phyloP scores from a whole-genome alignment of 75 land plant genomes.

The Sequoia sempervirens region DNA sequence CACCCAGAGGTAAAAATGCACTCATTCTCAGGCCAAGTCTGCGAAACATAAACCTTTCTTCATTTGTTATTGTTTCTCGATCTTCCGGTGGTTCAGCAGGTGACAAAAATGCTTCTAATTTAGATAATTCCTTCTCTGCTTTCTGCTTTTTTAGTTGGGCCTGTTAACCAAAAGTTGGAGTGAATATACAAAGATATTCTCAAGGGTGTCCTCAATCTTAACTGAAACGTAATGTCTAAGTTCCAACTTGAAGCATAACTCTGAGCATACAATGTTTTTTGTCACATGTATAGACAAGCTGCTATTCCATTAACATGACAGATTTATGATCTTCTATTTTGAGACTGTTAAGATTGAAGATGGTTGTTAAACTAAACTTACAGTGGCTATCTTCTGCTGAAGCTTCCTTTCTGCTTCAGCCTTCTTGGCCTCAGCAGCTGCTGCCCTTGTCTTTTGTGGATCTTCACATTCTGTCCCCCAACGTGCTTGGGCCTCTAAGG shows the following conservation, averaged over 20 bases:
- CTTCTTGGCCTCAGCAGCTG: slow-evolving; percentile 46
- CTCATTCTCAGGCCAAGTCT: slow-evolving; percentile 79
- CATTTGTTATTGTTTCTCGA: slow-evolving; percentile 74
- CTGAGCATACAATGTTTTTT: neutral
- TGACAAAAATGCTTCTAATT: slow-evolving; percentile 57
- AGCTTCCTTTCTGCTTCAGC: slow-evolving; percentile 34
- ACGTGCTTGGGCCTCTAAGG: slow-evolving; percentile 68
- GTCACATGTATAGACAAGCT: neutral
- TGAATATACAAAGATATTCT: neutral
- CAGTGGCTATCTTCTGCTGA: slow-evolving; percentile 62
- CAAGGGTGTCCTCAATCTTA: neutral
- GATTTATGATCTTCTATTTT: neutral
- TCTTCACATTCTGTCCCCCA: slow-evolving; percentile 74
- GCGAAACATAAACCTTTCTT: slow-evolving; percentile 71
- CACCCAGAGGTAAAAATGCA: slow-evolving; percentile 72
- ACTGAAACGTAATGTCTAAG: neutral
- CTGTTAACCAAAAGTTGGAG: slow-evolving; percentile 18
- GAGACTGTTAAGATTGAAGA: neutral
- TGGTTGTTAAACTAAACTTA: slow-evolving; percentile 31
- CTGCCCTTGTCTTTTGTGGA: slow-evolving; percentile 38
- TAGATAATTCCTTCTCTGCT: slow-evolving; percentile 67
- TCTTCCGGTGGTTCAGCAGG: slow-evolving; percentile 62
- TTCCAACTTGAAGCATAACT: neutral
- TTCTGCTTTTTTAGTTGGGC: slow-evolving; percentile 63
- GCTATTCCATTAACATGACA: neutral